phyloP scores from a whole-genome alignment of 306 rosid species.

The Morella rubra region DNA sequence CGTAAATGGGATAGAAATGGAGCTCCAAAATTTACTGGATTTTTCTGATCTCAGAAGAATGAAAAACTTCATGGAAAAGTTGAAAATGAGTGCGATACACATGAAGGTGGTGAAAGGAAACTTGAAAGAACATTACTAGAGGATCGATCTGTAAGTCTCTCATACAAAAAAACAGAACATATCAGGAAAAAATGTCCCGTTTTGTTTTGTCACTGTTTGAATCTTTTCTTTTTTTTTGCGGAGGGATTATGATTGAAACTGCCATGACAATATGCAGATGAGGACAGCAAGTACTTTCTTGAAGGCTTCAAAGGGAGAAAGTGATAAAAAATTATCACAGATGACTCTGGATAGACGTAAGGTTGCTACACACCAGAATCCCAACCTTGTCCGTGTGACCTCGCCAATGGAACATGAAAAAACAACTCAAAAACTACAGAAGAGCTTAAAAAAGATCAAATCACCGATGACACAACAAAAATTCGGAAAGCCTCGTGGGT shows the following conservation, averaged over 20 bases:
- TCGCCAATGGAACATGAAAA: conserved; percentile 6
- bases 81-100: conserved; percentile 25
- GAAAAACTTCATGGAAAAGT: conserved; percentile 29
- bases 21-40: conserved; percentile 6
- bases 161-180: not conserved
- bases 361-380: conserved; percentile 30
- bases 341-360: conserved; percentile 26
- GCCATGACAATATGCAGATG: conserved; percentile 39
- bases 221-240: not conserved
- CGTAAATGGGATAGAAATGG: not conserved
- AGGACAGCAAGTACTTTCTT: conserved; percentile 21
- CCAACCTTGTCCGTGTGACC: conserved; percentile 6
- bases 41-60: conserved; percentile 35
- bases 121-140: conserved; percentile 20
- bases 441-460: conserved; percentile 29
- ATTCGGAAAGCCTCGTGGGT: conserved; percentile 43
- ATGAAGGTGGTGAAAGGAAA: conserved; percentile 38
- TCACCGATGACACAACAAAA: conserved; percentile 34
- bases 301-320: conserved; percentile 20
- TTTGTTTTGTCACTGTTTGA: conserved; percentile 1
- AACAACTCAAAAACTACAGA: conserved; percentile 22
- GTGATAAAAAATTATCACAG: conserved; percentile 35
- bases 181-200: not conserved
- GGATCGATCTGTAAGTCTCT: conserved; percentile 42
- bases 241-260: conserved; percentile 4